Percentiles rank a stretch among this genome's conserved stretches.
These are phyloP conservation scores for Clitocybe nebularis DNA, from an alignment of 1,284 basidiomycete genomes.

Conservation along the genomic window DNA sequence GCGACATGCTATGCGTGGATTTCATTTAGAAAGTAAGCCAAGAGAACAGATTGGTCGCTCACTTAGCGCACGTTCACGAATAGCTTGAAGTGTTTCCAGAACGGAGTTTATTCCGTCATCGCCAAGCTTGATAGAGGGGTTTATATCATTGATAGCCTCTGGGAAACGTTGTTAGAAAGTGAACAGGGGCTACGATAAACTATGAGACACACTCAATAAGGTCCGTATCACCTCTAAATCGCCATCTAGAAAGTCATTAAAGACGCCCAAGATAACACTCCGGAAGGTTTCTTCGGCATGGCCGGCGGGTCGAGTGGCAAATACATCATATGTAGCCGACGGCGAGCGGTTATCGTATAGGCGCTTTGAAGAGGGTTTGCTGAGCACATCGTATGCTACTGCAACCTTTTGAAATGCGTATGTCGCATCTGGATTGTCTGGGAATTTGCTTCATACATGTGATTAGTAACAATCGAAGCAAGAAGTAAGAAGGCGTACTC, in stretches of 20 bases:
- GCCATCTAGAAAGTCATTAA: conserved; percentile 81
- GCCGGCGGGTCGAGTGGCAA: conserved; percentile 44
- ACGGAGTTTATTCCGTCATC: conserved; percentile 70
- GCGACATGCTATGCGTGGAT: conserved; percentile 56
- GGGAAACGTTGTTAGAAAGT: conserved; percentile 1
- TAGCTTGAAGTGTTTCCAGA: conserved; percentile 54
- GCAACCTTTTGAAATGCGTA: conserved; percentile 83
- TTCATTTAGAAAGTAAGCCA: conserved; percentile 6
- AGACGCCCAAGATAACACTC: conserved; percentile 67
- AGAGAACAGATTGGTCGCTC: conserved; percentile 22
- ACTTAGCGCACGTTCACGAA: conserved; percentile 70
- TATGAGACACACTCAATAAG: conserved; percentile 54
- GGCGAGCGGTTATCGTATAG: conserved; percentile 62
- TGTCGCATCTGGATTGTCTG: conserved; percentile 71
- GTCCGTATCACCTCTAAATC: conserved; percentile 79
- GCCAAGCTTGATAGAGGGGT: conserved; percentile 64
- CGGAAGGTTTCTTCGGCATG: conserved; percentile 76
- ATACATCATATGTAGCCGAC: conserved; percentile 47
- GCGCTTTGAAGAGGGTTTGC: conserved; percentile 64
- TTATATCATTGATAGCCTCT: conserved; percentile 73
- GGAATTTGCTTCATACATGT: conserved; percentile 65
- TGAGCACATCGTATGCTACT: conserved; percentile 78
- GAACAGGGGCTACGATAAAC: background rate
- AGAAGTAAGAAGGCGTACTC: conserved; percentile 52
- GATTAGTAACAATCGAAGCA: background rate